phyloP scores from a whole-genome alignment of 495 filamentous ascomycete species.

The Penicillium salamii region DNA sequence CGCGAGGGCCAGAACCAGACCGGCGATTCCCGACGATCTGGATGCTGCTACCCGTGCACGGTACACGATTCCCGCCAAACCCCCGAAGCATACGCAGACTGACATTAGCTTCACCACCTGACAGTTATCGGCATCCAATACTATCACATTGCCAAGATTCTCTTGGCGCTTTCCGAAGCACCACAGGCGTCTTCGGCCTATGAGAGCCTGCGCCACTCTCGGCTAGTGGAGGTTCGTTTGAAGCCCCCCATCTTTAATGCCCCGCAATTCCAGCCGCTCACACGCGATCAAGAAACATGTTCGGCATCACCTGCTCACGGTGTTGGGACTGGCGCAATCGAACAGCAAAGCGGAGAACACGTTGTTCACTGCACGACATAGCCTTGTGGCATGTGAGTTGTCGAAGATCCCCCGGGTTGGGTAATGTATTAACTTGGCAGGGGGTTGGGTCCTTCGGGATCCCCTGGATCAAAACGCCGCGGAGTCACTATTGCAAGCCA shows the following conservation, averaged over 20 bases:
- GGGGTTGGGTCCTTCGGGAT: constrained; percentile 30
- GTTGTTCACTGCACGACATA: constrained; percentile 30
- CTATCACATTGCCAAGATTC: constrained; percentile 32
- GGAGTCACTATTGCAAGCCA: constrained; percentile 20
- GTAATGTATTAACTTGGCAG: constrained; percentile 5
- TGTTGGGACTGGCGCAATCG: constrained; percentile 28
- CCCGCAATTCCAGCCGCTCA: not conserved
- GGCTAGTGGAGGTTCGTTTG: constrained; percentile 20
- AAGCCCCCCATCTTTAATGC: not conserved
- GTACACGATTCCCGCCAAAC: constrained; percentile 7
- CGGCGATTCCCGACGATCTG: constrained; percentile 22
- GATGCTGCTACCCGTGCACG: constrained; percentile 32
- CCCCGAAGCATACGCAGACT: not conserved
- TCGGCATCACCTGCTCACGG: constrained; percentile 21
- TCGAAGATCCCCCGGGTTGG: not conserved
- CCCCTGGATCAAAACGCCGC: constrained; percentile 25
- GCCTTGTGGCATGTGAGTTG: constrained; percentile 27
- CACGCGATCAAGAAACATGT: constrained; percentile 16
- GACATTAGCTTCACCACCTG: not conserved
- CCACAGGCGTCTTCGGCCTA: constrained; percentile 14
- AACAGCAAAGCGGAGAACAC: constrained; percentile 31
- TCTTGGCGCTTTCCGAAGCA: constrained; percentile 19
- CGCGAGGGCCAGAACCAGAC: constrained; percentile 7
- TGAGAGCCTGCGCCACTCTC: constrained; percentile 23
- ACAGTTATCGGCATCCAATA: constrained; percentile 31